Evolutionary conservation across 768 basidiomycete genomes (phyloP).

Genomic region (Leccinum fibrillosum): DNA sequence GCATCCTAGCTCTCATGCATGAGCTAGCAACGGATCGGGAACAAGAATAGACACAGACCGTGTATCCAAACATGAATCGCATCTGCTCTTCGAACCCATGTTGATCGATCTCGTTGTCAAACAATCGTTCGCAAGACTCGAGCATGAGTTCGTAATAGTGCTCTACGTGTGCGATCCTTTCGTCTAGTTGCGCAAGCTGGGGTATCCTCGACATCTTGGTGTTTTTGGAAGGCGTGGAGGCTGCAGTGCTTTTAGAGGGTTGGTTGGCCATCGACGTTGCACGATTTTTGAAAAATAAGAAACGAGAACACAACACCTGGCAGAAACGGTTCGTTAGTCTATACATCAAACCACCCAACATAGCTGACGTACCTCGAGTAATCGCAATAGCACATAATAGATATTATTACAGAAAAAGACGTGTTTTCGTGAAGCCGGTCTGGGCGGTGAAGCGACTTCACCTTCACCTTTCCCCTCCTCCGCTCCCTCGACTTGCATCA

Average conservation of each 20-base stretch:
- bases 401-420: conserved; percentile 88
- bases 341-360: neutral
- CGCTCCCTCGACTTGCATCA: conserved; percentile 30
- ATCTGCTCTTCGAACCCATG: conserved; percentile 87
- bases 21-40: neutral
- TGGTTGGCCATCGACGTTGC: conserved; percentile 44
- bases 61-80: conserved; percentile 81
- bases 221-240: conserved; percentile 22
- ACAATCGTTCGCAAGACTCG: conserved; percentile 84
- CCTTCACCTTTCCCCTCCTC: conserved; percentile 28
- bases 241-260: conserved; percentile 3
- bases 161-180: conserved; percentile 44
- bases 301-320: conserved; percentile 79
- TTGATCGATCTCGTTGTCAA: conserved; percentile 91
- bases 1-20: conserved; percentile 47
- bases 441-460: conserved; percentile 21
- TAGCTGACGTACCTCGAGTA: conserved; percentile 70
- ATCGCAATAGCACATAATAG: conserved; percentile 81
- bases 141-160: conserved; percentile 83
- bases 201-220: conserved; percentile 28
- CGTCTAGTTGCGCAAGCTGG: conserved; percentile 29
- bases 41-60: conserved; percentile 40
- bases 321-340: neutral
- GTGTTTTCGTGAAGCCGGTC: conserved; percentile 41
- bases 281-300: conserved; percentile 76